Evolutionary conservation across 73 alveolate genomes (phyloP).

Genomic region (Paramecium primaurelia): DNA sequence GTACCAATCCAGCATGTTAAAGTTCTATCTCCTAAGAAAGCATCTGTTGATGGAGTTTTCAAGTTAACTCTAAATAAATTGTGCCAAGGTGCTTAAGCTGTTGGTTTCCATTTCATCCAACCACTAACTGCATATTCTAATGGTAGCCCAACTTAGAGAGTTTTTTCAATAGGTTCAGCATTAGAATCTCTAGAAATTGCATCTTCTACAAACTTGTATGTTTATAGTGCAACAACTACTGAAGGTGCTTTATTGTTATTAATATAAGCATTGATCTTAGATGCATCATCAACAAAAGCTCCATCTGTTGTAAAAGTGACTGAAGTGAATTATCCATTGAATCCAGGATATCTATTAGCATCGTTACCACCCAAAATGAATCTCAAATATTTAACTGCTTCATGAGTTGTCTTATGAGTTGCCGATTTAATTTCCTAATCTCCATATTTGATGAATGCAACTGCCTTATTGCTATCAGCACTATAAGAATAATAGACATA

Average conservation of each 20-base stretch:
- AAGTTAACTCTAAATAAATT: conserved; percentile 39
- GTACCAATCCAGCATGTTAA: conserved; percentile 37
- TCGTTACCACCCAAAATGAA: conserved; percentile 50
- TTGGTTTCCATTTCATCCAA: conserved; percentile 43
- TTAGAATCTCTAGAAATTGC: not conserved
- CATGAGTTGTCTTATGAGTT: conserved; percentile 3
- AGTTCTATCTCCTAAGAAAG: conserved; percentile 28
- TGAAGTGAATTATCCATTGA: conserved; percentile 24
- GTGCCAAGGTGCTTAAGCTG: conserved; percentile 52
- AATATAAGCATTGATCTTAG: not conserved
- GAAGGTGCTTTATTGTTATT: not conserved
- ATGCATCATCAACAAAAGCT: not conserved
- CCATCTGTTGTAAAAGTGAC: conserved; percentile 6
- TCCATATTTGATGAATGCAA: conserved; percentile 34
- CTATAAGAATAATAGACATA: conserved; percentile 17
- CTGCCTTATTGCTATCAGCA: conserved; percentile 9
- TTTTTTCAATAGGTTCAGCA: not conserved
- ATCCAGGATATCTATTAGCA: conserved; percentile 41
- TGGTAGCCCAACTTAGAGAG: not conserved
- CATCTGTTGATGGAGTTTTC: conserved; percentile 50
- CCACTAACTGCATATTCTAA: conserved; percentile 49
- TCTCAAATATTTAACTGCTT: conserved; percentile 5
- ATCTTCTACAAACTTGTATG: not conserved
- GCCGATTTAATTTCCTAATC: not conserved
- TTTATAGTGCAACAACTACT: not conserved